Base-by-base conservation (phyloP, 345 rosid genomes). In the Euphorbia pulcherrima region DNA sequence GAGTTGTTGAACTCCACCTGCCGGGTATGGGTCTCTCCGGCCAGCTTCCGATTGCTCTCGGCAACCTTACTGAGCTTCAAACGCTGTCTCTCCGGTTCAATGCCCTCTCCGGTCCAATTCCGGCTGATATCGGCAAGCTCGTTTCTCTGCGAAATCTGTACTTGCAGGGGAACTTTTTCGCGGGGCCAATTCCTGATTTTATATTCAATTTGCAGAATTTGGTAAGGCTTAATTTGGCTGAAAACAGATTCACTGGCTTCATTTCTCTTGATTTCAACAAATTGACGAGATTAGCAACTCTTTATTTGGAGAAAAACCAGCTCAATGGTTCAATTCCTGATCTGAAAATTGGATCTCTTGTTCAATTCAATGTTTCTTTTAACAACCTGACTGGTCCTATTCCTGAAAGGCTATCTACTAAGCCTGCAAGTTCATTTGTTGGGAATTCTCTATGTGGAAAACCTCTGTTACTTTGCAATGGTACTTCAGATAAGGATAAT, bases 21-120 rank as follows among this genome's bases (percentile, higher is more conserved):
- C 98, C 98, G 20, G 98, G 84, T 20, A 68, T 62, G 77, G 94
- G 92, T n/a, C 89, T 93, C 7, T 62, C 80, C 18, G 88, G 98
- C 20, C 24, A 61, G 37, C 83, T 93, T 60, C 98, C 97, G 14
- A 50, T 82, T 21, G 88, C 85, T 16, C 79, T 93, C 13, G 95
- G 95, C 60, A 90, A 86, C 78, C 83, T 93, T 65, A 87, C 86
- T 44, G 70, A 81, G 47, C 84, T 93, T 12, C 81, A 51, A 63
- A 75, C 72, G 72, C 85, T 93, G 64, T 90, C 97, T 73, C 81
- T 93, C 62, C 81, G 85, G 18, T 84, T 75, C 77, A 93, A 93
- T 70, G 78, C 80, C 55, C 87, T 93, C 33, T 80, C 77, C 13
- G 97, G 98, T 51, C 30, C 77, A 28, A 83, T 93, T 72, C 97